phyloP scores from a whole-genome alignment of 768 basidiomycete genomes.

The Rhodocollybia butyracea region DNA sequence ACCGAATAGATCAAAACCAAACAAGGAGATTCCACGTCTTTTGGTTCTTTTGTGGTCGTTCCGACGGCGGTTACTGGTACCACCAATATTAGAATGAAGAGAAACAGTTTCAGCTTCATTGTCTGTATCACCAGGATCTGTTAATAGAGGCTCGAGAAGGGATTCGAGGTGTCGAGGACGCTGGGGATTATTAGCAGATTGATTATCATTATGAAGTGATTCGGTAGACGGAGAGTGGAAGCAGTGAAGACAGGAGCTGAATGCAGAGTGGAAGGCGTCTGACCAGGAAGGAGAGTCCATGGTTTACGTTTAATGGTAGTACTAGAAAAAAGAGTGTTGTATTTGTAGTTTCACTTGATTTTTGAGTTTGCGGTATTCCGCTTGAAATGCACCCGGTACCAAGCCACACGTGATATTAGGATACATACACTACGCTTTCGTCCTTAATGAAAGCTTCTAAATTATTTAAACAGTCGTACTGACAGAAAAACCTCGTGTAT shows the following conservation, averaged over 20 bases:
- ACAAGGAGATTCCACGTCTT: slow-evolving; percentile 47
- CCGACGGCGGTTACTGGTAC: slow-evolving; percentile 26
- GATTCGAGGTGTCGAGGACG: slow-evolving; percentile 45
- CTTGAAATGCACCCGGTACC: too few relatives aligned
- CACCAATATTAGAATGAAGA: slow-evolving; percentile 60
- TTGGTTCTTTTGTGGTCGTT: slow-evolving; percentile 28
- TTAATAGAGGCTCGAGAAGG: slow-evolving; percentile 36
- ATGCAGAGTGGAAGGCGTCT: slow-evolving; percentile 55
- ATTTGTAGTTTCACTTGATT: background rate
- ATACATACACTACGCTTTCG: too few relatives aligned
- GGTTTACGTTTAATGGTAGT: background rate
- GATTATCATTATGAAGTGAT: slow-evolving; percentile 32
- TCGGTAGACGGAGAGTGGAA: slow-evolving; percentile 28
- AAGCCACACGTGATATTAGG: too few relatives aligned
- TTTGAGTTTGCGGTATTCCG: background rate
- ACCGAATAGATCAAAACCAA: slow-evolving; percentile 71
- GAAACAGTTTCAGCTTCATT: slow-evolving; percentile 62
- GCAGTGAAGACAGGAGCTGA: slow-evolving; percentile 61
- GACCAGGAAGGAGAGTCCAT: slow-evolving; percentile 59
- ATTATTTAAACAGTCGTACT: too few relatives aligned
- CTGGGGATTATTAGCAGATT: slow-evolving; percentile 32
- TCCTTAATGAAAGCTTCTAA: too few relatives aligned
- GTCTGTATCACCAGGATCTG: slow-evolving; percentile 29
- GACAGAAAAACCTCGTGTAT: too few relatives aligned
- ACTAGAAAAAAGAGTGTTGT: background rate